Percentiles rank a stretch among this genome's conserved stretches.
Conservation (phyloP, 176 grass and related monocot species). For the Guadua angustifolia region DNA sequence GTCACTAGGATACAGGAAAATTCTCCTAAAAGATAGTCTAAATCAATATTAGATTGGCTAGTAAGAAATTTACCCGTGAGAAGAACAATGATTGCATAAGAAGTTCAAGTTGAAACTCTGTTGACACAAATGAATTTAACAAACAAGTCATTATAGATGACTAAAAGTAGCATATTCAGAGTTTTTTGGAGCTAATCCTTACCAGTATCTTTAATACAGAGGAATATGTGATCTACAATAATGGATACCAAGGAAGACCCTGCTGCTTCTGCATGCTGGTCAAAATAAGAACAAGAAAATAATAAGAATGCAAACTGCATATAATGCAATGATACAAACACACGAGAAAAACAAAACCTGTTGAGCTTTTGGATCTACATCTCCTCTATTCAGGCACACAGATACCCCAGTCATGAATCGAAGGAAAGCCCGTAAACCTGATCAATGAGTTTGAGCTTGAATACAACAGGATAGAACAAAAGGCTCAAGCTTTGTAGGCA, state of each 20-base stretch:
- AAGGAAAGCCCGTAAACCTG: slow-evolving; percentile 92
- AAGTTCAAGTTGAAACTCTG: slow-evolving; percentile 99
- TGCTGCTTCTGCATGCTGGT: slow-evolving; percentile 80
- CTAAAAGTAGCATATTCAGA: slow-evolving; percentile 17
- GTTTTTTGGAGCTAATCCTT: slow-evolving; percentile 38
- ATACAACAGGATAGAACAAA: slow-evolving; percentile 23
- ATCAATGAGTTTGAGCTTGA: slow-evolving; percentile 25
- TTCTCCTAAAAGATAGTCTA: slow-evolving; percentile 6
- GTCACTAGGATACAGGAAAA: background rate
- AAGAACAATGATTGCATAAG: slow-evolving; percentile 97
- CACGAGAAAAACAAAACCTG: slow-evolving; percentile 60
- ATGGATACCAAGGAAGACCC: slow-evolving; percentile 96
- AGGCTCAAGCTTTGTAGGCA: slow-evolving; percentile 33
- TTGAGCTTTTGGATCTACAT: slow-evolving; percentile 82
- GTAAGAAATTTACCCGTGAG: slow-evolving; percentile 71
- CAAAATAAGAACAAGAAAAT: slow-evolving; percentile 41
- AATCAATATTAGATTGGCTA: slow-evolving; percentile 26
- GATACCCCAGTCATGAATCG: slow-evolving; percentile 95
- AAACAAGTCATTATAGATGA: slow-evolving; percentile 48
- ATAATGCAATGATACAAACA: slow-evolving; percentile 37
- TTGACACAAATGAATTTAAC: slow-evolving; percentile 39
- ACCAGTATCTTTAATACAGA: slow-evolving; percentile 99
- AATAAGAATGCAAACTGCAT: slow-evolving; percentile 45
- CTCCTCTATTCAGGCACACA: slow-evolving; percentile 93
- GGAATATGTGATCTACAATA: slow-evolving; percentile 97